Evolutionary conservation across 495 filamentous ascomycete species (phyloP), one percentile per base, ranked within the genome.

Genomic region (Entonaema liquescens): DNA sequence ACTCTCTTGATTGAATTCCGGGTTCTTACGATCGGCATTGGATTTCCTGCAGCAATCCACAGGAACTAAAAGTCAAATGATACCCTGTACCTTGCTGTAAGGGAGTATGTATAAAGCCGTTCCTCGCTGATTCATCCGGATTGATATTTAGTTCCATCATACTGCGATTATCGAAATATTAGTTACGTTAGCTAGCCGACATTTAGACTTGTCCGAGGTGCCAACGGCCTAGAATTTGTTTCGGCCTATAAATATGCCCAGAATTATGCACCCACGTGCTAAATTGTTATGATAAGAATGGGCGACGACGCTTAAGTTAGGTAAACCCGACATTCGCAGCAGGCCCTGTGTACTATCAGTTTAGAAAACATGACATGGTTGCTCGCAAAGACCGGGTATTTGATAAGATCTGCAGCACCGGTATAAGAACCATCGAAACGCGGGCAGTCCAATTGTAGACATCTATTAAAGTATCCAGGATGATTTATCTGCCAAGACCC

Each of bases 191-290:
- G 35, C n/a, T 25, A 50, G 65, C 25, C 47, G 40, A 31, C 56
- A 52, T 68, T 38, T 53, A 52, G 53, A 56, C 58, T 61, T 62
- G 47, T 62, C 33, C 9, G 38, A 52, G 35, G 44, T 17, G 19
- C 26, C 19, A 60, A 70, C 28, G 56, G 61, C 25, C 23, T 65
- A 13, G 57, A 62, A 42, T 28, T 52, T 6, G 49, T 4, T 52
- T 28, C 12, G 13, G 25, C 23, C 57, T 68, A 42, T n/a, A 55
- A 33, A 3, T 15, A 35, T 59, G 31, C 59, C 5, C 40, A 29
- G 15, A 44, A 54, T 62, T 29, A 21, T 64, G 26, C 25, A 36
- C 42, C 68, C 74, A 76, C 74, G 74, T 76, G 74, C 57, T 73
- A 26, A 9, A 59, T 33, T 58, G 7, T 68, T 56, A 72, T 70